Evolutionary conservation across 371 early-diverging fungal species (phyloP).

Genomic region (Mucor circinelloides): DNA sequence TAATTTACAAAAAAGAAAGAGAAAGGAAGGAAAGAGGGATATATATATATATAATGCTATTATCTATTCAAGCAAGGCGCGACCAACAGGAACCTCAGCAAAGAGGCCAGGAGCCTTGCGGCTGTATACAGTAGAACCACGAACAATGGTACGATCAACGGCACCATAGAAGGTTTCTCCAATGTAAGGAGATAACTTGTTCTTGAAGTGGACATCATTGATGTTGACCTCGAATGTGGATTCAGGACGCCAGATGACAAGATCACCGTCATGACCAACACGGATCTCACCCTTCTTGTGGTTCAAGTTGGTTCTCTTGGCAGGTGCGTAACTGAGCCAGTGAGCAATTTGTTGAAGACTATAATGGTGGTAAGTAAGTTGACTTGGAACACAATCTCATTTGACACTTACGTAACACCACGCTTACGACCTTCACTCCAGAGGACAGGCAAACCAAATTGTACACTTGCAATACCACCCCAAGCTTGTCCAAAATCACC

Average conservation of each 20-base stretch:
- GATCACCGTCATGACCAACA: slow-evolving; percentile 74
- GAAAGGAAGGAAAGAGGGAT: not conserved
- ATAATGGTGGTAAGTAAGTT: not conserved
- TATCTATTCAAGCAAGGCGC: slow-evolving; percentile 17
- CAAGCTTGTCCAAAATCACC: slow-evolving; percentile 82
- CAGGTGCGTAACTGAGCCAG: slow-evolving; percentile 71
- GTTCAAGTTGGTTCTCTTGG: slow-evolving; percentile 61
- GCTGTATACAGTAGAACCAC: slow-evolving; percentile 66
- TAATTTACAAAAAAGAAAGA: slow-evolving; percentile 3
- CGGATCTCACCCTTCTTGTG: slow-evolving; percentile 71
- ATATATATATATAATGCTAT: not conserved
- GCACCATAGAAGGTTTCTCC: slow-evolving; percentile 64
- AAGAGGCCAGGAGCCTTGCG: slow-evolving; percentile 14
- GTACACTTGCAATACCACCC: slow-evolving; percentile 87
- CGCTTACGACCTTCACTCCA: slow-evolving; percentile 80
- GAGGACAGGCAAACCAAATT: slow-evolving; percentile 77
- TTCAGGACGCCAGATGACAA: slow-evolving; percentile 80
- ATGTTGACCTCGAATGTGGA: slow-evolving; percentile 54
- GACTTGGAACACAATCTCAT: not conserved
- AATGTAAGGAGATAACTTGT: slow-evolving; percentile 80
- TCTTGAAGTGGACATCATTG: slow-evolving; percentile 75
- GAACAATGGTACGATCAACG: slow-evolving; percentile 75
- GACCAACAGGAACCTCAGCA: slow-evolving; percentile 14
- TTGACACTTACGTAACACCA: slow-evolving; percentile 56
- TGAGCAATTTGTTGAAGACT: slow-evolving; percentile 64